Evolutionary conservation across 495 filamentous ascomycete species (phyloP), one percentile per base, ranked within the genome.

Genomic region (Neurospora tetrasperma): DNA sequence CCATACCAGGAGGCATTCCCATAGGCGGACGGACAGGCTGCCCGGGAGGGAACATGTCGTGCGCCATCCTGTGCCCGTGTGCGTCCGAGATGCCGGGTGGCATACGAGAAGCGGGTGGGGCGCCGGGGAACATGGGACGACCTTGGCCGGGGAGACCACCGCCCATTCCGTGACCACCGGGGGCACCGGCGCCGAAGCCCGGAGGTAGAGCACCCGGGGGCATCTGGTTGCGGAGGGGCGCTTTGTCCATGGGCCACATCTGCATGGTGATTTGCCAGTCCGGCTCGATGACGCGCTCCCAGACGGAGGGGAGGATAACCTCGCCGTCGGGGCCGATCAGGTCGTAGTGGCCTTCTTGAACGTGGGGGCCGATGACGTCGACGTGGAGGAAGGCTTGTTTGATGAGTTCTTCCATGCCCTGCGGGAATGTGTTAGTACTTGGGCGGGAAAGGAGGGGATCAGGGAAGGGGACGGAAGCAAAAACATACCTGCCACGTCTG

Each of bases 221-320:
- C 69, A 79, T 78, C 38, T 74, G 75, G 31, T 42, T 42, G 35
- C 75, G 70, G 11, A 48, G 72, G 7, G 70, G 76, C n/a, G 75
- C 72, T 74, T 82, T 82, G 35, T 86, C 85, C 85, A 97, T 91
- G 6, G 95, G 94, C 94, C 94, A 98, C 93, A 97, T 96, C 75
- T 96, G 92, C 95, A 97, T 97, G 4, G 90, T 94, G 76, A 98
- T 91, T 46, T 88, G 85, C 93, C 93, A 97, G 79, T 94, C 93
- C 7, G 93, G 93, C 81, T 96, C 88, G 62, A 97, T 83, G 68
- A 94, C 89, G 71, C 89, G 93, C 73, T 96, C 93, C 93, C 93
- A 97, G 9, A 96, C 89, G 73, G 92, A 88, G 8, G 93, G 93
- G 27, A 97, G 89, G 75, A 97, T 93, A 76, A 97, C 96, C 75